A percentile compares a stretch with the other conserved stretches of the same genome.
Evolutionary conservation across 306 rosid genomes (phyloP).

Genomic region (Glycyrrhiza uralensis): DNA sequence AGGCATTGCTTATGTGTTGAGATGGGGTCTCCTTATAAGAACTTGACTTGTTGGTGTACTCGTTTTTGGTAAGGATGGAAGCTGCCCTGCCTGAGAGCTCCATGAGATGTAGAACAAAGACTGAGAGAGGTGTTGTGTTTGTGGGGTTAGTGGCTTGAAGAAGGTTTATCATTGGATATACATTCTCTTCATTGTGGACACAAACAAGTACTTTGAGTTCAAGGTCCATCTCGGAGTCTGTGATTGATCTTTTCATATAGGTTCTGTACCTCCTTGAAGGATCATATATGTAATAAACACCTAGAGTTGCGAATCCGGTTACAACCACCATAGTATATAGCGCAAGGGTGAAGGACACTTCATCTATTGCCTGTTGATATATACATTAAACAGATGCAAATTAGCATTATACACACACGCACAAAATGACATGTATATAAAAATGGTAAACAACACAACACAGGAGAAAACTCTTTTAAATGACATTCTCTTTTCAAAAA

Average conservation of each 20-base stretch:
- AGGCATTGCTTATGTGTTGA: slow-evolving; percentile 19
- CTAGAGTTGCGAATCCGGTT: background rate
- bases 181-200: slow-evolving; percentile 29
- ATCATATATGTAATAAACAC: slow-evolving; percentile 26
- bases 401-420: background rate
- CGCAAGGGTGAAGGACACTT: background rate
- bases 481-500: background rate
- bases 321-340: slow-evolving; percentile 20
- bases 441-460: background rate
- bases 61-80: background rate
- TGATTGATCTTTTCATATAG: slow-evolving; percentile 14
- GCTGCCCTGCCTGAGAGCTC: slow-evolving; percentile 19
- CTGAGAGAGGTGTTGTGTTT: background rate
- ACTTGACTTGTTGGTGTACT: background rate
- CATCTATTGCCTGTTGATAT: background rate
- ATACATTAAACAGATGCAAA: background rate
- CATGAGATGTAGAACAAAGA: slow-evolving; percentile 25
- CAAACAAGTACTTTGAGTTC: slow-evolving; percentile 26
- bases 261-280: slow-evolving; percentile 28
- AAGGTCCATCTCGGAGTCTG: background rate
- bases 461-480: background rate
- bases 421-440: background rate
- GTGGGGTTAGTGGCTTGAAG: slow-evolving; percentile 29
- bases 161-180: slow-evolving; percentile 28
- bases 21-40: background rate